A percentile compares a stretch with the other conserved stretches of the same genome.
Conservation (phyloP, 2,329 filamentous ascomycete species). For the Penicillium sp. region DNA sequence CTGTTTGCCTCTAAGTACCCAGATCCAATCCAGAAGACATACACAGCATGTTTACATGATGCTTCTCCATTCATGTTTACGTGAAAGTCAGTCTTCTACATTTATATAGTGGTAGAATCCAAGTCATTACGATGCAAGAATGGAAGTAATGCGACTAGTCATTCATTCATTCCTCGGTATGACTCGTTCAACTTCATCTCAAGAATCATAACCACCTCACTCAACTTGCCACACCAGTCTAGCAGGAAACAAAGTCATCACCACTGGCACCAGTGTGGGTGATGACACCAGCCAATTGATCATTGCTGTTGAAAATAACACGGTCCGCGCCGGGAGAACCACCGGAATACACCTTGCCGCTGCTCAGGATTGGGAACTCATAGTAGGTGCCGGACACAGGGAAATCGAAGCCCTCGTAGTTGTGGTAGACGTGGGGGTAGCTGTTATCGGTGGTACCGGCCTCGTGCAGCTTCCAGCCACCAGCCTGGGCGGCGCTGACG, state of each 20-base stretch:
- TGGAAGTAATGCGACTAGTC: neutral
- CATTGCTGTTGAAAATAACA: constrained; percentile 63
- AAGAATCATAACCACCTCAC: neutral
- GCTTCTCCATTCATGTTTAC: constrained; percentile 21
- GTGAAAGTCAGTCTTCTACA: constrained; percentile 27
- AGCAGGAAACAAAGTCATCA: constrained; percentile 62
- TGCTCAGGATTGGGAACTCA: constrained; percentile 63
- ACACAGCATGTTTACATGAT: constrained; percentile 25
- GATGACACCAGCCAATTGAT: constrained; percentile 65
- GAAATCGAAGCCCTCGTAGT: constrained; percentile 67
- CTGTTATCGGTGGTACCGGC: constrained; percentile 40
- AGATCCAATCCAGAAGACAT: constrained; percentile 16
- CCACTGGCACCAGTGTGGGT: constrained; percentile 72
- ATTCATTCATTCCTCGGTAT: neutral
- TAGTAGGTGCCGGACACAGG: constrained; percentile 61
- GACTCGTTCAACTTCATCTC: neutral
- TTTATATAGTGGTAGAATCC: neutral
- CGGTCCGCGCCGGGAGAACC: constrained; percentile 69
- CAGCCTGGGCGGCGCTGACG: constrained; percentile 55
- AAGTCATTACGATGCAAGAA: too few species aligned
- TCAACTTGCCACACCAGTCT: neutral
- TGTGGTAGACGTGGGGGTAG: constrained; percentile 65
- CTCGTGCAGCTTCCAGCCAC: constrained; percentile 57
- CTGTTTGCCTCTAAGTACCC: constrained; percentile 28
- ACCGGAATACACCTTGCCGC: constrained; percentile 57